phyloP scores from a whole-genome alignment of 2,329 filamentous ascomycete species.

The Periconia sp. region DNA sequence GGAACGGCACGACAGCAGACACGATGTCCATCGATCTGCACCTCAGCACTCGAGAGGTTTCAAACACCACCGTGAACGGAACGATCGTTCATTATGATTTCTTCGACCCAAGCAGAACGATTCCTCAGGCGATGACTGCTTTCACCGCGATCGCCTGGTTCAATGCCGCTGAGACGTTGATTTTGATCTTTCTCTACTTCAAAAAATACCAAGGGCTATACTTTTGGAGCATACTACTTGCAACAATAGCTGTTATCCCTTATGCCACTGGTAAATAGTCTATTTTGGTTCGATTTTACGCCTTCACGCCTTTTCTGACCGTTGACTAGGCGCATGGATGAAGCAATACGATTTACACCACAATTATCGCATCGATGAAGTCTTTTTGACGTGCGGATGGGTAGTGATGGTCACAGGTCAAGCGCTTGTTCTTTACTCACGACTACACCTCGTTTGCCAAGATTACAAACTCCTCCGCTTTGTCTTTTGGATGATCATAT shows the following conservation, averaged over 20 bases:
- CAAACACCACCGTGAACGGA: not conserved
- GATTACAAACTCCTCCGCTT: conserved; percentile 42
- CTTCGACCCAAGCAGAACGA: not conserved
- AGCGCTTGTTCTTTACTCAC: conserved; percentile 61
- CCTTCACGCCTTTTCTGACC: conserved; percentile 5
- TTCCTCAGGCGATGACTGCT: conserved; percentile 3
- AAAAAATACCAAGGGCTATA: conserved; percentile 47
- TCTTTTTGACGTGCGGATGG: conserved; percentile 42
- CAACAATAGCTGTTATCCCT: conserved; percentile 11
- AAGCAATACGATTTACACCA: not conserved
- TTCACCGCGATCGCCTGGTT: conserved; percentile 25
- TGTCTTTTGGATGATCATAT: conserved; percentile 53
- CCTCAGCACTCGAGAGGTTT: too few relatives aligned
- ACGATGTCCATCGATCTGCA: not conserved
- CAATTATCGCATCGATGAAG: not conserved
- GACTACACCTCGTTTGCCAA: conserved; percentile 58
- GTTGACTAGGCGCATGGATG: conserved; percentile 7
- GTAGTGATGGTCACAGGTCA: conserved; percentile 62
- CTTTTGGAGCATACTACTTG: conserved; percentile 46
- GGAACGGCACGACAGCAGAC: too few relatives aligned
- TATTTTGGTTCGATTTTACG: conserved; percentile 19
- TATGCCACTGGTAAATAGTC: conserved; percentile 12
- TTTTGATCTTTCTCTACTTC: conserved; percentile 48
- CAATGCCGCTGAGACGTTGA: conserved; percentile 42
- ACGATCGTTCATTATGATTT: not conserved